Percentiles rank a stretch among this genome's conserved stretches.
These are phyloP conservation scores for Ogataea saltuana DNA, from an alignment of 805 yeast species.

Conservation along the genomic window DNA sequence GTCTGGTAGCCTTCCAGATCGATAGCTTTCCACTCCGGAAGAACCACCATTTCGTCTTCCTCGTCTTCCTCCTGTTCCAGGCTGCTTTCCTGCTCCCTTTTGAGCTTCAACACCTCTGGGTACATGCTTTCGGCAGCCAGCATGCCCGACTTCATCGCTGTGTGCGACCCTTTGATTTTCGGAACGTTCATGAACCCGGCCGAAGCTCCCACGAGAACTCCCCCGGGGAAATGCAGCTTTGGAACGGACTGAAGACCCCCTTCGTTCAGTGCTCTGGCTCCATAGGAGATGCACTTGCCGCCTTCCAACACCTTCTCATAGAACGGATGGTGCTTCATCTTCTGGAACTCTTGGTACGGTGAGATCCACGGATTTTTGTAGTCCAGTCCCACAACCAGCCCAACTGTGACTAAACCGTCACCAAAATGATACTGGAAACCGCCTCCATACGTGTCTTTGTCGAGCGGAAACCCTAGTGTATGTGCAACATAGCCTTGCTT, in stretches of 20 bases:
- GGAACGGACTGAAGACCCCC: slow-evolving; percentile 97
- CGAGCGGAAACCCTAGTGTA: slow-evolving; percentile 85
- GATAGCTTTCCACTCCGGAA: slow-evolving; percentile 44
- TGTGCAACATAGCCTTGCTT: slow-evolving; percentile 81
- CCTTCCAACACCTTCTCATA: slow-evolving; percentile 74
- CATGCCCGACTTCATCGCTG: slow-evolving; percentile 95
- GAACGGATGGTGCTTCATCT: slow-evolving; percentile 88
- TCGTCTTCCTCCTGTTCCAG: slow-evolving; percentile 44
- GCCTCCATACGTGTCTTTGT: slow-evolving; percentile 82
- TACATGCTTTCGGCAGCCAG: slow-evolving; percentile 88
- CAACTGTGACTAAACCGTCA: slow-evolving; percentile 86
- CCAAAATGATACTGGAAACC: slow-evolving; percentile 98
- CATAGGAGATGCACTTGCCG: slow-evolving; percentile 92
- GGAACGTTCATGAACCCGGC: slow-evolving; percentile 99
- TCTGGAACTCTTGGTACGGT: slow-evolving; percentile 95
- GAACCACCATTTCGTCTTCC: slow-evolving; percentile 36
- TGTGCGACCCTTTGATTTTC: slow-evolving; percentile 95
- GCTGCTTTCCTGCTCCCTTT: slow-evolving; percentile 41
- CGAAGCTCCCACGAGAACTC: slow-evolving; percentile 89
- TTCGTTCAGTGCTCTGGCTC: slow-evolving; percentile 94
- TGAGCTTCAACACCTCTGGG: slow-evolving; percentile 45
- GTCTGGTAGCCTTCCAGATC: slow-evolving; percentile 61
- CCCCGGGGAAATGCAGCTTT: slow-evolving; percentile 90
- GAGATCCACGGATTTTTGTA: slow-evolving; percentile 93
- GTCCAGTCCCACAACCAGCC: slow-evolving; percentile 93